Evolutionary conservation across 2,329 filamentous ascomycete species (phyloP).

Genomic region (Verticillium nubilum): DNA sequence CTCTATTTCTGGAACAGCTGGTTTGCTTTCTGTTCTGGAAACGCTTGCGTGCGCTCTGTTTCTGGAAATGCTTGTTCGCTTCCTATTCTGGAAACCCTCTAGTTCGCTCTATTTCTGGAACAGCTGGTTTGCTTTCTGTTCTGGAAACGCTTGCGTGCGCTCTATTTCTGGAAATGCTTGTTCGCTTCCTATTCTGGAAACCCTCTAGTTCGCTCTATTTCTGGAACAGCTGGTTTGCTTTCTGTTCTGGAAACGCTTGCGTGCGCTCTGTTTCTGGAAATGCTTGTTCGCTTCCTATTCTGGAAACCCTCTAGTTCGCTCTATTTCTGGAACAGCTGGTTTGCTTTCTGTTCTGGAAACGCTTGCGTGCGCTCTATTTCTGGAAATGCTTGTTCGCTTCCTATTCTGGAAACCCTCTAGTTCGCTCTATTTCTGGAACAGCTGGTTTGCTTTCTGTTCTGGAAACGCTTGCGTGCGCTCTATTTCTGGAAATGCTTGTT

Average conservation of each 20-base stretch:
- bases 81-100: neutral
- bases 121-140: too few species aligned
- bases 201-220: neutral
- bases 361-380: neutral
- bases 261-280: neutral
- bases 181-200: too few species aligned
- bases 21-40: neutral
- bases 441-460: too few species aligned
- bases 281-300: neutral
- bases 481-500: neutral
- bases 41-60: neutral
- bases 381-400: neutral
- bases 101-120: neutral
- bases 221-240: too few species aligned
- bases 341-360: neutral
- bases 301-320: neutral
- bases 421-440: too few species aligned
- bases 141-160: neutral
- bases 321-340: too few species aligned
- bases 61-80: neutral
- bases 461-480: neutral
- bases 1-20: neutral
- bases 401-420: neutral
- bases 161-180: neutral
- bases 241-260: neutral